A percentile compares a stretch with the other conserved stretches of the same genome.
phyloP scores from a whole-genome alignment of 2,329 filamentous ascomycete species.

The Drechslerella stenobrocha region DNA sequence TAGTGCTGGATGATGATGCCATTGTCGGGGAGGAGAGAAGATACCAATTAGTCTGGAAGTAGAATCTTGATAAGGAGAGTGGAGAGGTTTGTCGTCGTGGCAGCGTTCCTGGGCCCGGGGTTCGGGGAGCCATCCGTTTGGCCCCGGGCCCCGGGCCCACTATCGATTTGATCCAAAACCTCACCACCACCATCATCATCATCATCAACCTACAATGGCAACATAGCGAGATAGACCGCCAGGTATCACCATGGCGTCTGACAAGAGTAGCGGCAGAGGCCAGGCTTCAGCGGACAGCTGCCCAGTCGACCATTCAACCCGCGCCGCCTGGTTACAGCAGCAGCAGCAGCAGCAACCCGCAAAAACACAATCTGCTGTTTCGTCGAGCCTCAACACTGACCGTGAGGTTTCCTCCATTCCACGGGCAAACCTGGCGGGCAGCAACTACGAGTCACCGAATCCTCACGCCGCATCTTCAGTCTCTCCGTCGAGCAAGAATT shows the following conservation, averaged over 20 bases:
- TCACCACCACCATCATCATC: background rate
- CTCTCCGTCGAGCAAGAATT: slow-evolving; percentile 68
- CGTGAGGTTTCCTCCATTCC: slow-evolving; percentile 81
- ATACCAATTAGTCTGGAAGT: too few relatives aligned
- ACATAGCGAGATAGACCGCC: background rate
- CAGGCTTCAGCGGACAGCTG: slow-evolving; percentile 61
- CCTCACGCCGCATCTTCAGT: slow-evolving; percentile 57
- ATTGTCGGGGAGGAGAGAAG: slow-evolving; percentile 18
- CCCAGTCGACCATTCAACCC: slow-evolving; percentile 86
- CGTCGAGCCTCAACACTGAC: slow-evolving; percentile 63
- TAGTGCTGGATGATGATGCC: slow-evolving; percentile 50
- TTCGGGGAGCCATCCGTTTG: too few relatives aligned
- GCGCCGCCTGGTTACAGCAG: slow-evolving; percentile 75
- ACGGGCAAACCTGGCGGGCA: slow-evolving; percentile 59
- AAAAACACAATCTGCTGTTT: slow-evolving; percentile 51
- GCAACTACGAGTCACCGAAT: slow-evolving; percentile 54
- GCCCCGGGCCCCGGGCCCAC: too few relatives aligned
- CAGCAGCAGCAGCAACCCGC: slow-evolving; percentile 53
- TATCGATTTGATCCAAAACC: background rate
- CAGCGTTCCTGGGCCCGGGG: too few relatives aligned
- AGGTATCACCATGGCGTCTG: background rate
- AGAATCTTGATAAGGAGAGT: background rate
- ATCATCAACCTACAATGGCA: background rate
- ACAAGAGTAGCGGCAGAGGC: background rate
- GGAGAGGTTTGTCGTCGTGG: too few relatives aligned